Conservation (phyloP, 306 rosid species). For the Glycine soja region DNA sequence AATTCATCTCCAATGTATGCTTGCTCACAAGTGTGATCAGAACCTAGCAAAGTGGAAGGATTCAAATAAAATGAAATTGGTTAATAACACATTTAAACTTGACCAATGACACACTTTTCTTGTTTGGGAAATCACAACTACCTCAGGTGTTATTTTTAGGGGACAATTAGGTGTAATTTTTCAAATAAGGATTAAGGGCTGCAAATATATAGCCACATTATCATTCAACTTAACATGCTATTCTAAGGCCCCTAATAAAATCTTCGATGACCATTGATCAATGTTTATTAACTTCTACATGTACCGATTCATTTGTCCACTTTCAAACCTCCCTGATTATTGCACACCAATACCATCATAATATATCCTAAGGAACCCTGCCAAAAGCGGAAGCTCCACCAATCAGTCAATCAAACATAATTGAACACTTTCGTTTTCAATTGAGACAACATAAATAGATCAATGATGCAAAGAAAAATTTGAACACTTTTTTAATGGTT, state of each 20-base stretch:
- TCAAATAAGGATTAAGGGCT: too few species aligned
- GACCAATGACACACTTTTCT: too few species aligned
- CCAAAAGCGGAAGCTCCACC: too few species aligned
- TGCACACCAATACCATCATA: background rate
- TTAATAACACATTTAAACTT: too few species aligned
- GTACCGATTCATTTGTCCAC: background rate
- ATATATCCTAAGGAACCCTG: too few species aligned
- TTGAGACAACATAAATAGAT: background rate
- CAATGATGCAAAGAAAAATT: background rate
- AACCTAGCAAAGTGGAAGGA: too few species aligned
- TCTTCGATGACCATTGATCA: background rate
- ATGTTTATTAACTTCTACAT: background rate
- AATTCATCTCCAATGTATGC: too few species aligned
- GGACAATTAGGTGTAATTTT: too few species aligned
- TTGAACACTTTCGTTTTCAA: background rate
- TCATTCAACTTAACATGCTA: background rate
- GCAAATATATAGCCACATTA: slow-evolving; percentile 8
- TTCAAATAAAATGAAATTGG: too few species aligned
- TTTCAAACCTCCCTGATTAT: background rate
- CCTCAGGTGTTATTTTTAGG: too few species aligned
- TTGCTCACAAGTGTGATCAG: too few species aligned
- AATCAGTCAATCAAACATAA: background rate
- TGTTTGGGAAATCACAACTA: too few species aligned
- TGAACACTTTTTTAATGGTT: background rate
- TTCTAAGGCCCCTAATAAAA: background rate